These are phyloP conservation scores for Collybia sordida DNA, from an alignment of 768 basidiomycete species.

Conservation along the genomic window DNA sequence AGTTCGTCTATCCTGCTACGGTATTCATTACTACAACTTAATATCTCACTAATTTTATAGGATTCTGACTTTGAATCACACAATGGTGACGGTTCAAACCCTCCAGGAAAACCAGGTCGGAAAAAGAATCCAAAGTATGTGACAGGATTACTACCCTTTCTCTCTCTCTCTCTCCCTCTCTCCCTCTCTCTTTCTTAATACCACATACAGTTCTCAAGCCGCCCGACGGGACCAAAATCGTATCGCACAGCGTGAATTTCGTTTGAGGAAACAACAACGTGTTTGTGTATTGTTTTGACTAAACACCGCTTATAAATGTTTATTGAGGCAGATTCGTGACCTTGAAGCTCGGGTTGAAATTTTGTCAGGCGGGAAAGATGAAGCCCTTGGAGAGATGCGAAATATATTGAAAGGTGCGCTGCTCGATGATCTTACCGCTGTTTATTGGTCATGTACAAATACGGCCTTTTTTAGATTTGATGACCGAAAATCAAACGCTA, in stretches of 20 bases:
- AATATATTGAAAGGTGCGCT: slow-evolving; percentile 71
- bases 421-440: slow-evolving; percentile 10
- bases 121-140: slow-evolving; percentile 90
- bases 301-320: background rate
- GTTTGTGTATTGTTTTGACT: slow-evolving; percentile 32
- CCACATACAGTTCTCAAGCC: slow-evolving; percentile 68
- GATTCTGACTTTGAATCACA: slow-evolving; percentile 72
- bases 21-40: slow-evolving; percentile 1
- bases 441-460: background rate
- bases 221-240: slow-evolving; percentile 87
- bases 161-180: slow-evolving; percentile 1
- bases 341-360: slow-evolving; percentile 95
- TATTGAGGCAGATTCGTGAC: slow-evolving; percentile 74
- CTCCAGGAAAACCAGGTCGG: slow-evolving; percentile 67
- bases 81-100: slow-evolving; percentile 33
- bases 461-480: slow-evolving; percentile 55
- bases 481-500: slow-evolving; percentile 86
- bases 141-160: slow-evolving; percentile 3
- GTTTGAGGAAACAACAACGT: slow-evolving; percentile 87
- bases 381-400: slow-evolving; percentile 79
- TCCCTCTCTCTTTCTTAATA: slow-evolving; percentile 10
- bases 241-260: slow-evolving; percentile 92
- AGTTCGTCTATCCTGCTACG: slow-evolving; percentile 23
- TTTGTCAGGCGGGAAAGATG: slow-evolving; percentile 89
- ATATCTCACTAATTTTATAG: slow-evolving; percentile 24